phyloP scores from a whole-genome alignment of 2,329 filamentous ascomycete species.

The Mollisiaceae sp. region DNA sequence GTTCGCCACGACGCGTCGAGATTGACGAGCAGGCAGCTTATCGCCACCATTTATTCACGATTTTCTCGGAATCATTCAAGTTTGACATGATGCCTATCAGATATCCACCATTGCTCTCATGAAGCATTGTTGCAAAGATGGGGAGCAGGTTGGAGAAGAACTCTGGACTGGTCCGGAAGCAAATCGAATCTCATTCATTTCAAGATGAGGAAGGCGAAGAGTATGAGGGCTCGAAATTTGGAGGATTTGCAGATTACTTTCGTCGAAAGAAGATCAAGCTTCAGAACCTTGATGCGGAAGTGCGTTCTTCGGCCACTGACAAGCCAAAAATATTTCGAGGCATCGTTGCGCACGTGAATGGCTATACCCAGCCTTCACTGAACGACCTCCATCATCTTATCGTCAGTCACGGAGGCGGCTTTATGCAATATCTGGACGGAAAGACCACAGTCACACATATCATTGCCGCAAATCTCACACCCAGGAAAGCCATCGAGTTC shows the following conservation, averaged over 20 bases:
- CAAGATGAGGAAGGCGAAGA: constrained; percentile 86
- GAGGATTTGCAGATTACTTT: constrained; percentile 91
- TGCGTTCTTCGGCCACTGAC: constrained; percentile 70
- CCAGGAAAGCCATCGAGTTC: constrained; percentile 92
- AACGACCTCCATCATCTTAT: constrained; percentile 88
- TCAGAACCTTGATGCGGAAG: constrained; percentile 87
- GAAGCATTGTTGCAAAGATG: constrained; percentile 48
- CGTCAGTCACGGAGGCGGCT: constrained; percentile 91
- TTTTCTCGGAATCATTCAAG: neutral
- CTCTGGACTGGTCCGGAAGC: constrained; percentile 65
- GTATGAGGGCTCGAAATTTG: constrained; percentile 85
- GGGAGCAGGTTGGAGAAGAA: constrained; percentile 66
- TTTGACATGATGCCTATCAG: neutral
- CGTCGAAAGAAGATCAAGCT: constrained; percentile 96
- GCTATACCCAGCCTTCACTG: constrained; percentile 92
- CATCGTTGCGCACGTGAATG: constrained; percentile 89
- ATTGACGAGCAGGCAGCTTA: neutral
- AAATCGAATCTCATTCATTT: constrained; percentile 72
- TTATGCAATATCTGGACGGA: constrained; percentile 90
- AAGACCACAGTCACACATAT: constrained; percentile 98
- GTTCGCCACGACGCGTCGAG: constrained; percentile 1
- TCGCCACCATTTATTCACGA: neutral
- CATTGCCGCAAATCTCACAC: constrained; percentile 86
- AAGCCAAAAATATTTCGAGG: constrained; percentile 89
- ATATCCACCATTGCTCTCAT: neutral